Evolutionary conservation across 352 stramenopile genomes (phyloP).

Genomic region (Phytophthora syringae): DNA sequence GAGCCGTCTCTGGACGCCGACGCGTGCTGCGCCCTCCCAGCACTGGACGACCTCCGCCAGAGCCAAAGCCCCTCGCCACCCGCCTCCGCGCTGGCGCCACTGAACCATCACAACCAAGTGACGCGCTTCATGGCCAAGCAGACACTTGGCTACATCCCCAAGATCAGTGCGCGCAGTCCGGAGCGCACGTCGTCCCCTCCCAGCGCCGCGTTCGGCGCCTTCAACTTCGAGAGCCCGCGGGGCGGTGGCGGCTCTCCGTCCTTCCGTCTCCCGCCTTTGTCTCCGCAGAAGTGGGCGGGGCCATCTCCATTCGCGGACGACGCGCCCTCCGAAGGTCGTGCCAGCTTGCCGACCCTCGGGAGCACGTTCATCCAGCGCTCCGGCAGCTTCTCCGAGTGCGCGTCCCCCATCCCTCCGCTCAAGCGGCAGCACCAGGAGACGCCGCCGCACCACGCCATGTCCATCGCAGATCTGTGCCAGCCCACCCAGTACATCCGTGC

Average conservation of each 20-base stretch:
- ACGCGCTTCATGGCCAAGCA: conserved; percentile 74
- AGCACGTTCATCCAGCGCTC: conserved; percentile 35
- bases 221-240: conserved; percentile 37
- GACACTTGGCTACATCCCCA: conserved; percentile 64
- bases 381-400: conserved; percentile 41
- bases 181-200: conserved; percentile 30
- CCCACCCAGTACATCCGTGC: conserved; percentile 72
- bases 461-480: conserved; percentile 59
- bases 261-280: conserved; percentile 58
- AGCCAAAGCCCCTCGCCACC: conserved; percentile 10
- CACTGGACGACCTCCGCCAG: conserved; percentile 15
- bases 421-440: conserved; percentile 40
- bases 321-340: conserved; percentile 12
- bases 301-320: conserved; percentile 33
- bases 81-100: conserved; percentile 21
- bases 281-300: conserved; percentile 47
- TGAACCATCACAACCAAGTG: conserved; percentile 61
- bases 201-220: conserved; percentile 19
- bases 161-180: conserved; percentile 42
- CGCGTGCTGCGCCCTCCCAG: conserved; percentile 8
- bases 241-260: conserved; percentile 33
- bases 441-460: conserved; percentile 33
- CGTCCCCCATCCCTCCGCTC: conserved; percentile 45
- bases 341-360: conserved; percentile 28
- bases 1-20: conserved; percentile 32